Conservation (phyloP, 768 basidiomycete genomes). For the Lactifluus volemus region DNA sequence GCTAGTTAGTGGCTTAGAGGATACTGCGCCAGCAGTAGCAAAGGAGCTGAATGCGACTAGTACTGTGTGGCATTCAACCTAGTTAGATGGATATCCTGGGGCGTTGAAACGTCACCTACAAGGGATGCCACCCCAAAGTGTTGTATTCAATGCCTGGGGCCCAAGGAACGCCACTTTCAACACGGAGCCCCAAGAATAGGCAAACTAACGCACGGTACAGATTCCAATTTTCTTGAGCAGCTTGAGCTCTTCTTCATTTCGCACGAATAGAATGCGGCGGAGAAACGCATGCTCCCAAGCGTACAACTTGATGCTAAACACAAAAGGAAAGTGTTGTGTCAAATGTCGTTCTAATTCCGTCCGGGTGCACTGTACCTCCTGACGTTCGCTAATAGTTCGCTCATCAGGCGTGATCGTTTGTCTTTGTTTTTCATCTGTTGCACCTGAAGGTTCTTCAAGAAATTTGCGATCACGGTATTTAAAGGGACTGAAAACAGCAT, state of each 20-base stretch:
- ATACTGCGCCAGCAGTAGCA: slow-evolving; percentile 55
- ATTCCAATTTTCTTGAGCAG: slow-evolving; percentile 82
- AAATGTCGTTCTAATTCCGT: not conserved
- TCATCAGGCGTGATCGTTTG: slow-evolving; percentile 78
- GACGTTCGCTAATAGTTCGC: slow-evolving; percentile 87
- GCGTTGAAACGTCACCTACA: slow-evolving; percentile 23
- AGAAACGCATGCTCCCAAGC: slow-evolving; percentile 94
- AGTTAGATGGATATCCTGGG: not conserved
- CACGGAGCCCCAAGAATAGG: not conserved
- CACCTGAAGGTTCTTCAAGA: slow-evolving; percentile 69
- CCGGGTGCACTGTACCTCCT: slow-evolving; percentile 42
- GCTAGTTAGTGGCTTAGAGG: slow-evolving; percentile 64
- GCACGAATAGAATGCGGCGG: slow-evolving; percentile 63
- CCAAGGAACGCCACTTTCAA: not conserved
- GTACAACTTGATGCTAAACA: slow-evolving; percentile 72
- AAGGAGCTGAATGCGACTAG: slow-evolving; percentile 81
- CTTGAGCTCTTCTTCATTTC: slow-evolving; percentile 75
- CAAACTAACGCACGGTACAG: slow-evolving; percentile 39
- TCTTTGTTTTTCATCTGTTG: slow-evolving; percentile 93
- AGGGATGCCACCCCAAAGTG: slow-evolving; percentile 64
- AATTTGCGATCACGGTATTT: slow-evolving; percentile 62
- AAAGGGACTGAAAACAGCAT: slow-evolving; percentile 79
- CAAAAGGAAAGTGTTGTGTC: not conserved
- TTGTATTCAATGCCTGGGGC: slow-evolving; percentile 45
- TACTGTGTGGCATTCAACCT: slow-evolving; percentile 28